phyloP scores from a whole-genome alignment of 495 filamentous ascomycete genomes.

The Penicillium arizonense region DNA sequence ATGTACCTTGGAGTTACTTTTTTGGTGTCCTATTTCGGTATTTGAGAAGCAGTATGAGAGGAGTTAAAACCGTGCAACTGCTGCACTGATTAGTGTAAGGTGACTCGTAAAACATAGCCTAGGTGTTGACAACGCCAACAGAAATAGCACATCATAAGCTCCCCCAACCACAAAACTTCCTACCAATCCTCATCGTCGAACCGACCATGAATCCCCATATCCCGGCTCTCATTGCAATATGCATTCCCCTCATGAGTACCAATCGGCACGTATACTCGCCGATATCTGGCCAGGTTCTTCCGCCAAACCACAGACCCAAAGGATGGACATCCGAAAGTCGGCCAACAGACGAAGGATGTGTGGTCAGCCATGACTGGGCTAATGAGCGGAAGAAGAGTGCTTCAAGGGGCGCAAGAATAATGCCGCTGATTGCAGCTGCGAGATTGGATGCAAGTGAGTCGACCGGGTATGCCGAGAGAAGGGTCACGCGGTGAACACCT shows the following conservation, averaged over 20 bases:
- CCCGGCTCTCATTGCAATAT: conserved; percentile 40
- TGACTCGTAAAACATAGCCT: neutral
- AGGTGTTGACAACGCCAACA: neutral
- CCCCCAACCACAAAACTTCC: conserved; percentile 48
- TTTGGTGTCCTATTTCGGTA: too few relatives aligned
- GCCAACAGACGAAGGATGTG: conserved; percentile 18
- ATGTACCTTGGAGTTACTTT: neutral
- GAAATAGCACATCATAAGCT: conserved; percentile 23
- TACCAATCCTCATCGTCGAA: conserved; percentile 44
- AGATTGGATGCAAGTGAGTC: conserved; percentile 46
- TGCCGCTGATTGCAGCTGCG: conserved; percentile 38
- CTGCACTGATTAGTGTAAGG: neutral
- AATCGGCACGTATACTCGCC: conserved; percentile 44
- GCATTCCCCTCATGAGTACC: conserved; percentile 44
- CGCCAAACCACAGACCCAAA: conserved; percentile 40
- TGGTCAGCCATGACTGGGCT: conserved; percentile 38
- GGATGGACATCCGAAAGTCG: conserved; percentile 32
- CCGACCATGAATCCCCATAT: conserved; percentile 46
- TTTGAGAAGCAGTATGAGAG: too few relatives aligned
- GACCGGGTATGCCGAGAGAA: conserved; percentile 48
- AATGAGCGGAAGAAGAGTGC: conserved; percentile 47
- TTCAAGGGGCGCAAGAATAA: conserved; percentile 49
- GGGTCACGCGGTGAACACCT: conserved; percentile 43
- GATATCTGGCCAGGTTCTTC: conserved; percentile 34
- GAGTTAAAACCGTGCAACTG: neutral